Base-by-base conservation (phyloP, 2,329 filamentous ascomycete species). In the Chaetomium sp. region DNA sequence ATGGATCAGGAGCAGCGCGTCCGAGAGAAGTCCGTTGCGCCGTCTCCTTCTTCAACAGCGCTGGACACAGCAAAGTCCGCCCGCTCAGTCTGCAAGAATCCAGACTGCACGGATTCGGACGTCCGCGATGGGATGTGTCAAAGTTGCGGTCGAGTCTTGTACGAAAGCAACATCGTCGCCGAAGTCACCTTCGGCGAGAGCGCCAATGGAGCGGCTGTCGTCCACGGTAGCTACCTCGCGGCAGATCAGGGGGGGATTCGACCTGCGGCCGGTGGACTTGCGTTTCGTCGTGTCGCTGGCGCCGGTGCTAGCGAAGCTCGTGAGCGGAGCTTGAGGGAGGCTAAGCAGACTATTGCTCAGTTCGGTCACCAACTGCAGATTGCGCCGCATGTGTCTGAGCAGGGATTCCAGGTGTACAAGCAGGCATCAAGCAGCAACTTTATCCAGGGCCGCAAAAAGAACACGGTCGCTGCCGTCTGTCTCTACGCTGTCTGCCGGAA, bases 151-250 rank as follows among this genome's bases (percentile, higher is more conserved):
- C 86, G 84, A 58, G 84, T 96, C 62, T 82, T 92, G 54, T 86
- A 88, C 64, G 88, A 95, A 67, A 86, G 84, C 68, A 91, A 95
- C 67, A 96, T 97, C 60, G 91, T 96, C 56, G 83, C 90, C 49
- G 94, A 99, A 70, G 83, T 97, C 59, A 86, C 86, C 27, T 99
- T 97, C 67, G 91, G 91, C 61, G 92, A 99, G 74, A 87, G 84
- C 34, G 84, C 89, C 0, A 85, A 84, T 37, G 94, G 94, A 65
- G 90, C 89, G 49, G 91, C 92, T 52, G 82, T 95, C 50, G 90
- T 96, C 14, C 90, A 96, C 70, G 94, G 94, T 69, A 91, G 86
- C 60, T 95, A 87, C 67, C 84, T 99, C 58, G 87, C 85, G 53
- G 88, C 90, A 57, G 89, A 91, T 69, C 90, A 96, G 67, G 89